phyloP scores from a whole-genome alignment of 441 rosid species.

The Populus hybrid region DNA sequence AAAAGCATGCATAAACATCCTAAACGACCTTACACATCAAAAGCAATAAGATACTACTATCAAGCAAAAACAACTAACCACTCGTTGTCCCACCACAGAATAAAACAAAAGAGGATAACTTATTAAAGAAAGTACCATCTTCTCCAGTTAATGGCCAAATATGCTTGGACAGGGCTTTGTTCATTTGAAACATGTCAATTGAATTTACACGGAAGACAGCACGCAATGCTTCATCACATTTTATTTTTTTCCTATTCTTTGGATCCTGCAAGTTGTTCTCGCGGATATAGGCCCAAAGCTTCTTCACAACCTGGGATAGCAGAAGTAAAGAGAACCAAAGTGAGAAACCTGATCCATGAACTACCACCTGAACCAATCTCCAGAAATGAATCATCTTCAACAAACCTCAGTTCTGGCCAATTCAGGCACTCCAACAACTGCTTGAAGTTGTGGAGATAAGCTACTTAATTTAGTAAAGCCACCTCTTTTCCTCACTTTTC shows the following conservation, averaged over 20 bases:
- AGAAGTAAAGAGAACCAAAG: background rate
- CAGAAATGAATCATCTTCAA: background rate
- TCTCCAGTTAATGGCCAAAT: conserved; percentile 44
- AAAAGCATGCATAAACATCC: background rate
- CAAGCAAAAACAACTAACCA: background rate
- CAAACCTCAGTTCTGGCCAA: conserved; percentile 80
- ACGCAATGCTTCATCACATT: conserved; percentile 46
- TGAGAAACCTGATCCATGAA: background rate
- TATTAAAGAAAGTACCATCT: conserved; percentile 7
- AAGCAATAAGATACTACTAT: background rate
- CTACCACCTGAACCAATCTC: background rate
- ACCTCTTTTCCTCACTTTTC: conserved; percentile 56
- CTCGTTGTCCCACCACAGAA: conserved; percentile 30
- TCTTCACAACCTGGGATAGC: conserved; percentile 53
- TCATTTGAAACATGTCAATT: conserved; percentile 67
- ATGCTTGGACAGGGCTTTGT: conserved; percentile 54
- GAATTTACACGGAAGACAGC: conserved; percentile 45
- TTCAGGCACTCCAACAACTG: conserved; percentile 57
- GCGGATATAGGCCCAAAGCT: conserved; percentile 52
- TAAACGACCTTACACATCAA: background rate
- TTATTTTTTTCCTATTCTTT: conserved; percentile 40
- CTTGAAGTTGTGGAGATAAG: conserved; percentile 79
- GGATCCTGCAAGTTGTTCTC: conserved; percentile 34
- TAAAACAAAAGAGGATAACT: background rate
- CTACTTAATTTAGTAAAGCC: conserved; percentile 75